Base-by-base conservation (phyloP, 2,329 filamentous ascomycete species). In the Cadophora luteo-olivacea region DNA sequence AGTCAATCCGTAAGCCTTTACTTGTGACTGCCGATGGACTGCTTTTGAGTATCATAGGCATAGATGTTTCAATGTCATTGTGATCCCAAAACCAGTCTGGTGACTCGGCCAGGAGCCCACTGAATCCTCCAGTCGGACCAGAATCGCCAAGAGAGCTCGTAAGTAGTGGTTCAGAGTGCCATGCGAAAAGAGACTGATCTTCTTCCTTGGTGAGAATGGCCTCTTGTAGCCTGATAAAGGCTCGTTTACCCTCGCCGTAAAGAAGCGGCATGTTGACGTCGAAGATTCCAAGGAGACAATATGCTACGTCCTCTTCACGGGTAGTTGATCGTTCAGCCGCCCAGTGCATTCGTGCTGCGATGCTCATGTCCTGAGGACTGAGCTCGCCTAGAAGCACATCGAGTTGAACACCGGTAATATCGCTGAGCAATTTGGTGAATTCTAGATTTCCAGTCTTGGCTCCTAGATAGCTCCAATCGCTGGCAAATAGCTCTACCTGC, bases 251-350 rank as follows among this genome's bases (percentile, higher is more conserved):
- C 55, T 81, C 79, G 0, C 82, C 82, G 60, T 84, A 84, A 0
- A 83, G 54, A 4, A 83, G 69, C 0, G 82, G 79, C 79, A 84
- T 82, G 36, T 81, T 80, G 25, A 84, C 76, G 0, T 76, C 74
- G 41, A 84, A 84, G 0, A 84, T 75, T 0, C 82, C 82, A 7
- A 84, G 67, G 0, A 84, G 73, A 16, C 77, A 82, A 45, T 84
- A 84, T 0, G 82, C 81, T n/a, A 77, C 75, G 49, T 84, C 83
- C 62, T 84, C 82, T 0, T 64, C 9, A 0, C 79, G 70, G 0
- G 76, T 78, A 0, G 81, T 82, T 0, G 71, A 22, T 0, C 82
- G 75, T 3, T 73, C 60, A 0, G 80, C 73, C 0, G 81, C 81
- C 81, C 81, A 83, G 0, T 78, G 78, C 80, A 83, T 82, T 0